phyloP scores from a whole-genome alignment of 257 asterid genomes.

The Scutellaria minor region DNA sequence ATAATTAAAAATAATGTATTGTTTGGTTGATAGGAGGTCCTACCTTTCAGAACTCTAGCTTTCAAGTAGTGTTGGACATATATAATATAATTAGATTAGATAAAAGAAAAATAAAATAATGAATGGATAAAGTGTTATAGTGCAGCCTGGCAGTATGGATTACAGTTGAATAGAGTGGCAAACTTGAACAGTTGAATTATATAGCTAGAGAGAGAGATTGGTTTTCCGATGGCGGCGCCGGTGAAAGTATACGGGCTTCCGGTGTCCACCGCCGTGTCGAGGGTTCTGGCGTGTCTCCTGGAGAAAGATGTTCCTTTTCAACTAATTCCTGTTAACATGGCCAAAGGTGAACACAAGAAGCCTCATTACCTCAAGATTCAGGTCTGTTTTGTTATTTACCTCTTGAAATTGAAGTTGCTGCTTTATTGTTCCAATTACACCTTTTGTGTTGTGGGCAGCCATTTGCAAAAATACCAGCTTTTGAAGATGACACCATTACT shows the following conservation, averaged over 20 bases:
- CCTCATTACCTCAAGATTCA: conserved; percentile 85
- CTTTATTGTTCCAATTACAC: background rate
- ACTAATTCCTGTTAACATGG: conserved; percentile 70
- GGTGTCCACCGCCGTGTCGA: conserved; percentile 69
- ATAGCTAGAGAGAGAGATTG: background rate
- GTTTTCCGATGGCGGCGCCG: conserved; percentile 56
- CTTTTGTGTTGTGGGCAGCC: conserved; percentile 52
- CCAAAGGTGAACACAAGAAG: conserved; percentile 76
- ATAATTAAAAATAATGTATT: too few species aligned
- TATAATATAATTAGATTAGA: too few species aligned
- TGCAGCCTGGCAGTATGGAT: too few species aligned
- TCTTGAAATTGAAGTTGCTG: background rate
- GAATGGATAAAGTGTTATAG: too few species aligned
- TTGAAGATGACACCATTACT: conserved; percentile 68
- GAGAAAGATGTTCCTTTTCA: conserved; percentile 80
- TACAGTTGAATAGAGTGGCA: too few species aligned
- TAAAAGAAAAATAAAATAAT: too few species aligned
- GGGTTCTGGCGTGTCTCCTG: conserved; percentile 71
- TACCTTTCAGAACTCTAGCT: too few species aligned
- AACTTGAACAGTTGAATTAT: too few species aligned
- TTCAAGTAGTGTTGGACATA: too few species aligned
- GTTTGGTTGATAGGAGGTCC: too few species aligned
- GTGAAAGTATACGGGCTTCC: conserved; percentile 89
- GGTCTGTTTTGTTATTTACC: conserved; percentile 37
- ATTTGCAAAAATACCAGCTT: conserved; percentile 93